Percentiles rank a stretch among this genome's conserved stretches.
Conservation (phyloP, 1,139 yeast species). For the Suzukiozyma palmioleophila region DNA sequence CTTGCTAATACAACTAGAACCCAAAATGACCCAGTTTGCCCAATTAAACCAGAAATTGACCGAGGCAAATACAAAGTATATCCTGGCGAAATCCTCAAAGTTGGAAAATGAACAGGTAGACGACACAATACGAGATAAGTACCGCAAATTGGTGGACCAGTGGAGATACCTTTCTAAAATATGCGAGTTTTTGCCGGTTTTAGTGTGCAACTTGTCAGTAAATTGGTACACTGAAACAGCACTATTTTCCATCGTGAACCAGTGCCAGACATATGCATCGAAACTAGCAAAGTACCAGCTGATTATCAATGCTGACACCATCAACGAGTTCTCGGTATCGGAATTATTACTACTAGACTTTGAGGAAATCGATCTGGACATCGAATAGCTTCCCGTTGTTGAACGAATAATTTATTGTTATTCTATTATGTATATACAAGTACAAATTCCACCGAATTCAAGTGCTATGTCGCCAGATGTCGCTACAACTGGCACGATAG, state of each 20-base stretch:
- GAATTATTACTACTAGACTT: slow-evolving; percentile 6
- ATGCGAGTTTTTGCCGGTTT: slow-evolving; percentile 28
- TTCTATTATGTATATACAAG: not conserved
- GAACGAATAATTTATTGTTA: not conserved
- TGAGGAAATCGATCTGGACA: not conserved
- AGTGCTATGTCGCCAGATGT: too few species aligned
- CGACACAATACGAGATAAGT: slow-evolving; percentile 6
- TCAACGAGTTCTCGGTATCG: slow-evolving; percentile 4
- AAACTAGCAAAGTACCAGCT: slow-evolving; percentile 14
- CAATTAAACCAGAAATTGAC: slow-evolving; percentile 13
- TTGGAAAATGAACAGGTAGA: slow-evolving; percentile 6
- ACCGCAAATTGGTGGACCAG: slow-evolving; percentile 14
- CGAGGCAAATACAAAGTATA: slow-evolving; percentile 9
- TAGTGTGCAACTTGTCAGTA: slow-evolving; percentile 29
- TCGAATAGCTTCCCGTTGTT: not conserved
- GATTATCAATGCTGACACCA: slow-evolving; percentile 10
- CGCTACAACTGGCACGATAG: too few species aligned
- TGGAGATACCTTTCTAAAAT: slow-evolving; percentile 23
- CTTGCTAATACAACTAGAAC: slow-evolving; percentile 8
- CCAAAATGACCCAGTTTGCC: slow-evolving; percentile 13
- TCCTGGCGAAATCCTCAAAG: slow-evolving; percentile 8
- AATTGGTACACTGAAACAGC: slow-evolving; percentile 33
- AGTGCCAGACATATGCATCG: slow-evolving; percentile 22
- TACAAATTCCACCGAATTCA: not conserved
- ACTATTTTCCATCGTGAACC: slow-evolving; percentile 21